Evolutionary conservation across 148 eudicot species (phyloP).

Genomic region (Rhododendron molle): DNA sequence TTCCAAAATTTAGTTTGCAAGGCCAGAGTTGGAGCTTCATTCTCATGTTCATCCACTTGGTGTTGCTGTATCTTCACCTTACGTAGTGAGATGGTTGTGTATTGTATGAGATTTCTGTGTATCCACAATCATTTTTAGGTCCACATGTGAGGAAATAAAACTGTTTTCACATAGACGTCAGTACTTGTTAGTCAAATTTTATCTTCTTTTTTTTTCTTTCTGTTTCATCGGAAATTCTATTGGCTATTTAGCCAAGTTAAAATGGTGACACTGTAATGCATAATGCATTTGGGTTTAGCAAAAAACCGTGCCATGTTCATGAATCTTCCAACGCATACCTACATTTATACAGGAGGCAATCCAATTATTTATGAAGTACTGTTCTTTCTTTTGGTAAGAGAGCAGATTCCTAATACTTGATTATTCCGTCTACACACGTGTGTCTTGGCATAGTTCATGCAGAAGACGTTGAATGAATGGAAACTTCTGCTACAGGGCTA

Average conservation of each 20-base stretch:
- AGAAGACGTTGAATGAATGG: too few species aligned
- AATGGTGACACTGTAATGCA: too few species aligned
- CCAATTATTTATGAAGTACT: not conserved
- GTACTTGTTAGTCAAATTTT: not conserved
- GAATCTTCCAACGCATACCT: too few species aligned
- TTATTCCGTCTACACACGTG: not conserved
- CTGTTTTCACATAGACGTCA: not conserved
- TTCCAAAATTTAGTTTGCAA: not conserved
- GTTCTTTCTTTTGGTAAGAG: too few species aligned
- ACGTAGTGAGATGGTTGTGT: not conserved
- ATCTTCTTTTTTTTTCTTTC: not conserved
- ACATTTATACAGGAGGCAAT: not conserved
- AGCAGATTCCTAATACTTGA: not conserved
- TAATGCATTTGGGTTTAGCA: too few species aligned
- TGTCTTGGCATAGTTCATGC: too few species aligned
- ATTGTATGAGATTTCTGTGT: not conserved
- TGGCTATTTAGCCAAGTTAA: not conserved
- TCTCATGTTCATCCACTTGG: slow-evolving; percentile 27
- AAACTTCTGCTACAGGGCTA: too few species aligned
- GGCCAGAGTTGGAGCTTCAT: slow-evolving; percentile 32
- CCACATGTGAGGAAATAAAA: not conserved
- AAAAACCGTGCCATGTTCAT: too few species aligned
- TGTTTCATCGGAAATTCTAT: too few species aligned
- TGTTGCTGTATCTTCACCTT: slow-evolving; percentile 25
- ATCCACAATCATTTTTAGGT: not conserved